Evolutionary conservation across 75 land plant species (phyloP).

Genomic region (Pseudotsuga menziesii): DNA sequence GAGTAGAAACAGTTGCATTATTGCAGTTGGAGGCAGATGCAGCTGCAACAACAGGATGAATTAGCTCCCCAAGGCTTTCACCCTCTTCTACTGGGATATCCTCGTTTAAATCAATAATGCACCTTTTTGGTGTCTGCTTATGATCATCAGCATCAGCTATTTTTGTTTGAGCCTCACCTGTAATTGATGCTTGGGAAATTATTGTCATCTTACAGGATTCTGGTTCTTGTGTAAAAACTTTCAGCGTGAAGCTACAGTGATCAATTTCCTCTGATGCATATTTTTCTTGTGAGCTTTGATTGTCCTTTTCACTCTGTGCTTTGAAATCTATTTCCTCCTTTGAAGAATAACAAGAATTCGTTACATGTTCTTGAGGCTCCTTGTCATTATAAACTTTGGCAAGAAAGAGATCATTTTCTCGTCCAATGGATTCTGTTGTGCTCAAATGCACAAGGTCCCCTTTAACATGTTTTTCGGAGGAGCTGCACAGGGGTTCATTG

Average conservation of each 20-base stretch:
- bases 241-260: not conserved
- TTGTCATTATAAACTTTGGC: not conserved
- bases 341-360: not conserved
- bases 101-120: conserved; percentile 75
- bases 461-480: conserved; percentile 28
- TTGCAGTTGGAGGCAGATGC: conserved; percentile 18
- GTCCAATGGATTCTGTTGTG: conserved; percentile 30
- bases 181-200: conserved; percentile 28
- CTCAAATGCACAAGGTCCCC: conserved; percentile 17
- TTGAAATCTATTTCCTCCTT: not conserved
- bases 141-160: not conserved
- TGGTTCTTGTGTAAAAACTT: conserved; percentile 13
- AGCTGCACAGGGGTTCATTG: conserved; percentile 52
- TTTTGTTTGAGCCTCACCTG: not conserved
- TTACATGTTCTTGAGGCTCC: not conserved
- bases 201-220: conserved; percentile 33
- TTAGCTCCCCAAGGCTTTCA: conserved; percentile 18
- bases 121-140: conserved; percentile 14
- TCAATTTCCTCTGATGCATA: conserved; percentile 8
- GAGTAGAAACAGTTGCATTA: conserved; percentile 28
- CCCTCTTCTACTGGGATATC: conserved; percentile 56
- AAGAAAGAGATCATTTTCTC: conserved; percentile 6
- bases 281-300: conserved; percentile 12
- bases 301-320: conserved; percentile 2
- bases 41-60: conserved; percentile 9